Evolutionary conservation across 2,329 filamentous ascomycete genomes (phyloP).

Genomic region (Fusarium humuli): DNA sequence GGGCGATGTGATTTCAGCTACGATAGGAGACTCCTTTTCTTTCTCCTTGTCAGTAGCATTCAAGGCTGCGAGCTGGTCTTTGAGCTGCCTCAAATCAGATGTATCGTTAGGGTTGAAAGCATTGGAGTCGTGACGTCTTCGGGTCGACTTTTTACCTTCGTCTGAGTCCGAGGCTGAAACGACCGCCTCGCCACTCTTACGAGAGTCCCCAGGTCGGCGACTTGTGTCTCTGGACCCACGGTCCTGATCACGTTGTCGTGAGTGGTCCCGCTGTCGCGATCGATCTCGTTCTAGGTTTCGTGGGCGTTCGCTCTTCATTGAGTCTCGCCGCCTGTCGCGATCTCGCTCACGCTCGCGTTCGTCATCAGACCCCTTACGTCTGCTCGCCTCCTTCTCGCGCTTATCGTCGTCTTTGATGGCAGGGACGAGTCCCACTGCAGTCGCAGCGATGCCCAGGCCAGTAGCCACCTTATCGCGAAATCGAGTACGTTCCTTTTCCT

Average conservation of each 20-base stretch:
- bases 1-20: slow-evolving; percentile 42
- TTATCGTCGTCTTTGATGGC: slow-evolving; percentile 55
- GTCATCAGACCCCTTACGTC: slow-evolving; percentile 50
- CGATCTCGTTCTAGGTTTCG: slow-evolving; percentile 30
- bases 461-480: slow-evolving; percentile 61
- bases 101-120: slow-evolving; percentile 67
- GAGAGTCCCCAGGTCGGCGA: slow-evolving; percentile 55
- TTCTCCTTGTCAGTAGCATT: slow-evolving; percentile 44
- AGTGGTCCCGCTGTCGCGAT: slow-evolving; percentile 37
- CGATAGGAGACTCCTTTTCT: slow-evolving; percentile 39
- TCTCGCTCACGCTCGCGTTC: slow-evolving; percentile 45
- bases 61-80: slow-evolving; percentile 62
- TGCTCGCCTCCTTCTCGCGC: slow-evolving; percentile 49
- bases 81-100: slow-evolving; percentile 61
- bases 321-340: slow-evolving; percentile 17
- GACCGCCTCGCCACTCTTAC: slow-evolving; percentile 52
- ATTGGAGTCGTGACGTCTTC: slow-evolving; percentile 54
- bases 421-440: slow-evolving; percentile 59
- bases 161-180: slow-evolving; percentile 56
- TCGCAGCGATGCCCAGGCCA: slow-evolving; percentile 62
- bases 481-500: slow-evolving; percentile 57
- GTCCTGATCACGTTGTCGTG: slow-evolving; percentile 40
- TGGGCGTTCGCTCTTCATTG: not conserved
- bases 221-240: slow-evolving; percentile 48
- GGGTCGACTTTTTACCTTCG: slow-evolving; percentile 53